Base-by-base conservation (phyloP, 2,329 filamentous ascomycete species). In the Exophiala sp. region DNA sequence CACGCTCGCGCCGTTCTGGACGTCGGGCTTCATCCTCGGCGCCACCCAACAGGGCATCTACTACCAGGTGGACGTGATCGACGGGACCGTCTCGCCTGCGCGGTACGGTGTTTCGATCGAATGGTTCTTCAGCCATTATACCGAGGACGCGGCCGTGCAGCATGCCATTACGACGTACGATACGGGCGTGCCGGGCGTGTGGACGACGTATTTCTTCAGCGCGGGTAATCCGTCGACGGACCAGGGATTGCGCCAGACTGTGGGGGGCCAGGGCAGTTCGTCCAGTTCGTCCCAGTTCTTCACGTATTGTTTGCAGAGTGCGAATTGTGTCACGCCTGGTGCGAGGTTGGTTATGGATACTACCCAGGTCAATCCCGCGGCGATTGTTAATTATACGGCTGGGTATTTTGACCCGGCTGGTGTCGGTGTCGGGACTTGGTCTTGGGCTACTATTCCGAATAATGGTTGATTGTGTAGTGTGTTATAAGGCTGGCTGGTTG, bases 161-260 rank as follows among this genome's bases (percentile, higher is more conserved):
- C 50, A 53, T 35, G 46, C 46, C 27, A 45, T 53, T 13, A 53
- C 19, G 34, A 53, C 50, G 6, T 53, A 53, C 50, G 50, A 53
- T 11, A 53, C 50, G 11, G 41, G 35, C 23, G 3, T 16, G 13
- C 46, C 46, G 4, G 50, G 46, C 14, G 35, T 50, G 29, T 52
- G 49, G 49, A 52, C 37, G 2, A 47, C 49, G 10, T 52, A 52
- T 22, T 52, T 48, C 22, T 52, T 52, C 38, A 11, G 14, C 2
- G 32, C 38, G 11, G 49, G 49, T 14, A 27, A 22, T 22, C 5
- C 34, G 4, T 14, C 43, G 18, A 18, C 10, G 8, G 45, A 52
- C 34, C 43, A 43, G n/a, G 49, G 49, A 10, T 14, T 16, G 0
- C 18, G 43, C 2, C 43, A 52, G 16, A 43, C 43, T 13, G 49